Conservation (phyloP, 2,329 filamentous ascomycete genomes). For the Trichoderma simmonsii region DNA sequence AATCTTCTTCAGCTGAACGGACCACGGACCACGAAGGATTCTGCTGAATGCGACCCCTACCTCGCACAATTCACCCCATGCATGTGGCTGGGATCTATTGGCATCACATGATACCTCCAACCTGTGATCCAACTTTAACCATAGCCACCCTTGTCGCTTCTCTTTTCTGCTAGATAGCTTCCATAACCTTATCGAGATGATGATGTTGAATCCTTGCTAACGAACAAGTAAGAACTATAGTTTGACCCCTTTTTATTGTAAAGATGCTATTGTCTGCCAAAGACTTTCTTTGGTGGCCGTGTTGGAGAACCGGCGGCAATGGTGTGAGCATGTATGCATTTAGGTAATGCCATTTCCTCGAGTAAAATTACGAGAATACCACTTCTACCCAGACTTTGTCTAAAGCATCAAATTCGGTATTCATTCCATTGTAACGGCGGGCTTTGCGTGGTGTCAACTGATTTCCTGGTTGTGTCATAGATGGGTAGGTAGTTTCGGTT, state of each 20-base stretch:
- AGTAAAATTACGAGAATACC: neutral
- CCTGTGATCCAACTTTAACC: neutral
- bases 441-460: neutral
- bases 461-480: neutral
- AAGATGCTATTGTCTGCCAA: neutral
- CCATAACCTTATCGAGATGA: neutral
- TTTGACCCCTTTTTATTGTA: neutral
- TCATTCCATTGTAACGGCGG: neutral
- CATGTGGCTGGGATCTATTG: neutral
- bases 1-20: neutral
- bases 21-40: neutral
- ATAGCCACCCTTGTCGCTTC: neutral
- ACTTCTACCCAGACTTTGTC: neutral
- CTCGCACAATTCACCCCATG: neutral
- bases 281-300: neutral
- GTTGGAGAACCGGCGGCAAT: neutral
- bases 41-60: neutral
- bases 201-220: neutral
- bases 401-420: neutral
- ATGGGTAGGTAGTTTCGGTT: neutral
- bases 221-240: neutral
- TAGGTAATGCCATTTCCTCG: neutral
- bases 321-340: too few species aligned
- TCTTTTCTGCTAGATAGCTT: neutral
- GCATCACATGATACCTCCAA: neutral